These are phyloP conservation scores for Lupinus albus DNA, from an alignment of 306 rosid genomes.

Conservation along the genomic window DNA sequence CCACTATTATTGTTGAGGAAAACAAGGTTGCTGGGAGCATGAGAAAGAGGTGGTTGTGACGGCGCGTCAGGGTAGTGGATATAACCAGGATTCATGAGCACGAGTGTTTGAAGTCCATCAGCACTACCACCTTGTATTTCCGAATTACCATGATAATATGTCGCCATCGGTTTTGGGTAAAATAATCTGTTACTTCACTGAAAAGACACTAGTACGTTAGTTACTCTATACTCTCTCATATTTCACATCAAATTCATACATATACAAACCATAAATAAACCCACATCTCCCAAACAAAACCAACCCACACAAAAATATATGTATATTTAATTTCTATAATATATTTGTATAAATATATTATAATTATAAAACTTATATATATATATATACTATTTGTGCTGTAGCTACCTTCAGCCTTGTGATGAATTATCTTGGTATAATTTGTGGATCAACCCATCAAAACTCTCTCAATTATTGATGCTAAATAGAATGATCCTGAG, in stretches of 20 bases:
- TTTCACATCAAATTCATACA: slow-evolving; percentile 44
- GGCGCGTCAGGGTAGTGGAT: slow-evolving; percentile 78
- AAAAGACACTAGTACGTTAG: slow-evolving; percentile 49
- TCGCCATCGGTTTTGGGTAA: slow-evolving; percentile 71
- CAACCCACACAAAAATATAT: not conserved
- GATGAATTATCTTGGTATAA: slow-evolving; percentile 24
- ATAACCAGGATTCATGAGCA: slow-evolving; percentile 89
- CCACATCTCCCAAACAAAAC: slow-evolving; percentile 30
- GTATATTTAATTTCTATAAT: not conserved
- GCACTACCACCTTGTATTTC: slow-evolving; percentile 68
- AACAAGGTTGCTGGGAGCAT: slow-evolving; percentile 45
- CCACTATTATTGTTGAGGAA: slow-evolving; percentile 39
- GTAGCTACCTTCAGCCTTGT: slow-evolving; percentile 44
- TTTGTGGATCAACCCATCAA: slow-evolving; percentile 56
- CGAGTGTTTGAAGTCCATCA: slow-evolving; percentile 86
- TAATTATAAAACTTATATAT: not conserved
- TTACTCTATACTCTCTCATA: slow-evolving; percentile 41
- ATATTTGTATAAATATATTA: too few species aligned
- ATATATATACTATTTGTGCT: not conserved
- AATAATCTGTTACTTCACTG: slow-evolving; percentile 47
- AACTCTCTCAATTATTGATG: slow-evolving; percentile 33
- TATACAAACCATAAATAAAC: slow-evolving; percentile 10
- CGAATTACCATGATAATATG: slow-evolving; percentile 88
- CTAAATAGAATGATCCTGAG: slow-evolving; percentile 32
- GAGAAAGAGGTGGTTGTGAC: slow-evolving; percentile 51